These are phyloP conservation scores for Dactylellina haptotyla DNA, from an alignment of 2,329 filamentous ascomycete genomes.

Conservation along the genomic window DNA sequence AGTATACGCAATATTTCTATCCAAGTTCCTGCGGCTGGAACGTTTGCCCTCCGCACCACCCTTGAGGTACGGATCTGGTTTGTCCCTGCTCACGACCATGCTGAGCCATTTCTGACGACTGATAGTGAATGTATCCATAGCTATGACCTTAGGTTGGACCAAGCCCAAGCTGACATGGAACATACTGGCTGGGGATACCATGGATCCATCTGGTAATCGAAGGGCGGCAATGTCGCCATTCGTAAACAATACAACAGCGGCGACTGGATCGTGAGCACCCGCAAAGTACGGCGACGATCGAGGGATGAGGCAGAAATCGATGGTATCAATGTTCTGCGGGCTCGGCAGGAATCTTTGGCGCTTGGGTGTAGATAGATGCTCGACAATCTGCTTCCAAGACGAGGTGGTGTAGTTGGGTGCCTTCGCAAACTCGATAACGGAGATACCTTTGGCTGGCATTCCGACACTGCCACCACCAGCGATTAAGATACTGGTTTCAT, in stretches of 20 bases:
- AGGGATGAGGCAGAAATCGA: conserved; percentile 85
- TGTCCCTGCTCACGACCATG: conserved; percentile 82
- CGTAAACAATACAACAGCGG: conserved; percentile 78
- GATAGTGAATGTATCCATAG: conserved; percentile 76
- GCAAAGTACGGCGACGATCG: conserved; percentile 84
- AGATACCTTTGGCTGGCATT: conserved; percentile 77
- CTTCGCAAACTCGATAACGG: conserved; percentile 85
- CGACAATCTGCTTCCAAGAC: conserved; percentile 82
- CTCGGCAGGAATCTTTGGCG: conserved; percentile 76
- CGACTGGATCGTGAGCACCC: conserved; percentile 89
- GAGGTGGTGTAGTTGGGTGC: conserved; percentile 93
- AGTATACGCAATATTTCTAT: conserved; percentile 79
- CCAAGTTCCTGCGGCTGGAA: conserved; percentile 79
- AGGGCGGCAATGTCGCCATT: conserved; percentile 90
- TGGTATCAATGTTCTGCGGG: conserved; percentile 78
- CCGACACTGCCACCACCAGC: conserved; percentile 80
- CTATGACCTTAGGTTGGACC: conserved; percentile 86
- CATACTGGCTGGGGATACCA: conserved; percentile 91
- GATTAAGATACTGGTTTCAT: conserved; percentile 88
- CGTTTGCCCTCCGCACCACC: conserved; percentile 79
- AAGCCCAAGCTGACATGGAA: conserved; percentile 87
- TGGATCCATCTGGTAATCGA: conserved; percentile 90
- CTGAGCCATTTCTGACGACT: conserved; percentile 86
- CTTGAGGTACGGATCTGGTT: conserved; percentile 77
- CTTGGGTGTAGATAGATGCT: conserved; percentile 81